Evolutionary conservation across 169 alveolate species (phyloP), one percentile per base, ranked within the genome.

Genomic region (Plasmodium coatneyi): DNA sequence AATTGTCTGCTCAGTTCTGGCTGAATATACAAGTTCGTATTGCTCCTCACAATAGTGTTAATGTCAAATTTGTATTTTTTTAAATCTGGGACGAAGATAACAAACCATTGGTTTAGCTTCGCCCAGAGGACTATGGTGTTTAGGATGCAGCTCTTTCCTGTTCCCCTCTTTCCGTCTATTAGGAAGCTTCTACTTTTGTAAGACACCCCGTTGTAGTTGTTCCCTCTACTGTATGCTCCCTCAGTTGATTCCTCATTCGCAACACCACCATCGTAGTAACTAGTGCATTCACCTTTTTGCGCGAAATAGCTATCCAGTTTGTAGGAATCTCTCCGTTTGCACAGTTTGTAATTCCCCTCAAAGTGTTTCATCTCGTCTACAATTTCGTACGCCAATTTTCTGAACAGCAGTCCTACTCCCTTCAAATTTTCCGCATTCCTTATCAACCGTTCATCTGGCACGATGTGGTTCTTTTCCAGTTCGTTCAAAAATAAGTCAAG

Each of bases 101-200:
- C 97, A 95, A 96, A 71, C 97, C 97, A 96, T 9, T 96, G 95
- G 71, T 95, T 95, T 54, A 90, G 41, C 22, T 96, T 90, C 2
- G 97, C 97, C 97, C 97, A 96, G 41, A 96, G 41, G 10, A 95
- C 96, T 0, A 96, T 95, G 79, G 92, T 96, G 72, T 96, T 96
- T 34, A 96, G 93, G 1, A 96, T 82, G 74, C 95, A 95, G 84
- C 97, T 96, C 95, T 96, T 96, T 46, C 97, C 97, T 4, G 96
- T 81, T 2, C 97, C 97, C 71, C 97, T 92, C 71, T 96, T 96
- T 25, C 97, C 97, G 60, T 96, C 97, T 80, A 96, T 78, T 43
- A 89, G 82, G 70, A 89, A 79, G 16, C 91, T 43, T 25, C 94
- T 89, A 6, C 83, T 89, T 49, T 56, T 54, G 76, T 80, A 89